Evolutionary conservation across 2,329 filamentous ascomycete genomes (phyloP).

Genomic region (Paecilomyces dactylethromorphus): DNA sequence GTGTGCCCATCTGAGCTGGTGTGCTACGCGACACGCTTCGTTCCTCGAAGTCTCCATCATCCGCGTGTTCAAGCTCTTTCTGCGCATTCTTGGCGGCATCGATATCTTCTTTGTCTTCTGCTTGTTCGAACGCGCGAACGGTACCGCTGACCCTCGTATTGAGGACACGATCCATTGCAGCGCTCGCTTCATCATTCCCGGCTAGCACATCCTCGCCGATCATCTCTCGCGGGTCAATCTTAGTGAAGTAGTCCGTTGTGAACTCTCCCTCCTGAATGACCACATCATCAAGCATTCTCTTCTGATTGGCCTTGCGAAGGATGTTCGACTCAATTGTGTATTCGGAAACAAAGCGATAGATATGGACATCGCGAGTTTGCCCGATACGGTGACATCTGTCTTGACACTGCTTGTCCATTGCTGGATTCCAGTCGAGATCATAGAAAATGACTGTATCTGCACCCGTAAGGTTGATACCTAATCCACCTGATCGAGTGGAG

Average conservation of each 20-base stretch:
- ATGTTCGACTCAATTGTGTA: conserved; percentile 98
- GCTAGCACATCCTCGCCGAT: conserved; percentile 55
- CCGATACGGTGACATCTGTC: conserved; percentile 96
- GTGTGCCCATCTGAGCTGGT: conserved; percentile 23
- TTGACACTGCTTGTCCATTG: conserved; percentile 99
- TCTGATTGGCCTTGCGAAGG: conserved; percentile 90
- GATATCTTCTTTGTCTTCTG: conserved; percentile 82
- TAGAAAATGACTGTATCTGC: conserved; percentile 99
- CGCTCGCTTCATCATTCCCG: conserved; percentile 65
- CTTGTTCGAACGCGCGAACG: conserved; percentile 72
- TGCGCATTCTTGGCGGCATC: conserved; percentile 80
- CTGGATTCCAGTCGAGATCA: conserved; percentile 98
- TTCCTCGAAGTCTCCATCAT: conserved; percentile 80
- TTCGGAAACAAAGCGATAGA: conserved; percentile 88
- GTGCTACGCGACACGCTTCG: conserved; percentile 33
- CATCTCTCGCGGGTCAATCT: conserved; percentile 62
- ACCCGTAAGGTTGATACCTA: conserved; percentile 94
- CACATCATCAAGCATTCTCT: conserved; percentile 94
- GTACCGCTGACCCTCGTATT: conserved; percentile 60
- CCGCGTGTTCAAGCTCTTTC: conserved; percentile 76
- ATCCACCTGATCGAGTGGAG: conserved; percentile 85
- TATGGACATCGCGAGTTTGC: conserved; percentile 94
- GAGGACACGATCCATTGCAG: conserved; percentile 79
- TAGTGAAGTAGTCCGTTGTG: conserved; percentile 92
- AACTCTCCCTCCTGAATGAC: conserved; percentile 98